Evolutionary conservation across 441 rosid genomes (phyloP).

Genomic region (Populus hybrid): DNA sequence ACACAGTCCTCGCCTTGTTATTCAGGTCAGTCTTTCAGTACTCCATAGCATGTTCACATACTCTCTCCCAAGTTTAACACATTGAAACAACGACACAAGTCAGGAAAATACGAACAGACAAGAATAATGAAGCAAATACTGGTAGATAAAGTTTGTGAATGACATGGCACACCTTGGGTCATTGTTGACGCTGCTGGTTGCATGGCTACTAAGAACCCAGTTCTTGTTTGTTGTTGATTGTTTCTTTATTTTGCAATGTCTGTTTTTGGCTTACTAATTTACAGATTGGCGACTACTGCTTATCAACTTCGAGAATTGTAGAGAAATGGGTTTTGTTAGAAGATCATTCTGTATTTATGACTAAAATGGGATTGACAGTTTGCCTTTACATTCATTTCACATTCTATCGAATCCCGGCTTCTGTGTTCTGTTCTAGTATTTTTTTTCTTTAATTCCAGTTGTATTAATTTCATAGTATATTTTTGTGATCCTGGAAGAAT

Average conservation of each 20-base stretch:
- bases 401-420: not conserved
- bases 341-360: no score
- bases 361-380: not conserved
- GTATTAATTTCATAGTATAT: not conserved
- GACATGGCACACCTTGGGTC: not conserved
- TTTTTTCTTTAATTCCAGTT: not conserved
- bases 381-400: not conserved
- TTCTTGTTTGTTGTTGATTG: not conserved
- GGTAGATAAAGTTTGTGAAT: not conserved
- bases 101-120: not conserved
- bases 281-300: not conserved
- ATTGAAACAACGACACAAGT: not conserved
- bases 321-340: not conserved
- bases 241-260: not conserved
- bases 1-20: slow-evolving; percentile 34
- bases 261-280: not conserved
- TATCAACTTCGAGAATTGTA: not conserved
- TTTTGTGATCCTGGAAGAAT: not conserved
- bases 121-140: not conserved
- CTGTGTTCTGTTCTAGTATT: not conserved
- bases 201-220: not conserved
- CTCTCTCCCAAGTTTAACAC: not conserved
- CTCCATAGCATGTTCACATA: not conserved
- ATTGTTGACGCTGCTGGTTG: not conserved
- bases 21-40: slow-evolving; percentile 40